Conservation (phyloP, 805 yeast species). For the Hanseniaspora pseudoguilliermondii region DNA sequence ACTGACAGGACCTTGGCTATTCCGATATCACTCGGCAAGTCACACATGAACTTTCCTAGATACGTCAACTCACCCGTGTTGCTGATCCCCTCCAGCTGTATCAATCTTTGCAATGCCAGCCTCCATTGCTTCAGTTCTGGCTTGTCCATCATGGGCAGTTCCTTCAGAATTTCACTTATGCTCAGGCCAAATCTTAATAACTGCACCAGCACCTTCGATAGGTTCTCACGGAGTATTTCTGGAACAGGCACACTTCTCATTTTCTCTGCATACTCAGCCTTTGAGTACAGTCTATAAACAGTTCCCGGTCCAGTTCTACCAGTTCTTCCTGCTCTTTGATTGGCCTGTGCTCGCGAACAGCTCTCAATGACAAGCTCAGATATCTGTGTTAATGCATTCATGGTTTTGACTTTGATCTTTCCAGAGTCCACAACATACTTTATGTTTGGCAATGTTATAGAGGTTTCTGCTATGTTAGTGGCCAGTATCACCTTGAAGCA, state of each 20-base stretch:
- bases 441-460: constrained; percentile 92
- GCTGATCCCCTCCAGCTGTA: constrained; percentile 75
- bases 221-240: constrained; percentile 76
- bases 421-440: constrained; percentile 92
- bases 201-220: constrained; percentile 62
- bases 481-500: constrained; percentile 82
- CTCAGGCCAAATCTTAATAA: constrained; percentile 67
- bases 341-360: constrained; percentile 89
- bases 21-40: constrained; percentile 85
- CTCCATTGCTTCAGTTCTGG: constrained; percentile 66
- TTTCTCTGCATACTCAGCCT: constrained; percentile 55
- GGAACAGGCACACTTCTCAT: constrained; percentile 73
- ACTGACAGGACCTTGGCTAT: constrained; percentile 62
- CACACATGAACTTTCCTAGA: constrained; percentile 75
- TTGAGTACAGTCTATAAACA: constrained; percentile 80
- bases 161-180: constrained; percentile 46
- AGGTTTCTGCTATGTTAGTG: constrained; percentile 94
- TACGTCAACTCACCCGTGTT: constrained; percentile 65
- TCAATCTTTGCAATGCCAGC: constrained; percentile 67
- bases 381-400: constrained; percentile 78
- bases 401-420: constrained; percentile 81
- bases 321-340: constrained; percentile 95
- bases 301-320: constrained; percentile 97
- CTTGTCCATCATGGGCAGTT: constrained; percentile 82
- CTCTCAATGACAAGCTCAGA: constrained; percentile 76